Base-by-base conservation (phyloP, 1,284 basidiomycete genomes). In the Cryptococcus sp. region DNA sequence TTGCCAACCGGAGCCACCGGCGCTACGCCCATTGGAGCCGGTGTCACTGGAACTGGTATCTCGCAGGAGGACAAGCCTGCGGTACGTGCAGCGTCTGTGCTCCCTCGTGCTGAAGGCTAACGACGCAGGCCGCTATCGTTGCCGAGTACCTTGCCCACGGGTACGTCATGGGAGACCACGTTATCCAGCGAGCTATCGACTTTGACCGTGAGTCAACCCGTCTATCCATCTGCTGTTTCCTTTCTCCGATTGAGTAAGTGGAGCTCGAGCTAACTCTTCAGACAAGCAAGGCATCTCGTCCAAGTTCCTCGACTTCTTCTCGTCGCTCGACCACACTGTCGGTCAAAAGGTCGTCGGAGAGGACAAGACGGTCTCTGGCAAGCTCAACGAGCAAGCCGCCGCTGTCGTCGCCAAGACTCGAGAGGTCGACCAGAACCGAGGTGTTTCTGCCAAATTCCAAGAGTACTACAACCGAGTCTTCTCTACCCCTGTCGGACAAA, bases 101-200 rank as follows among this genome's bases (percentile, higher is more conserved):
- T 22, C 3, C 24, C 18, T 19, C 22, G 11, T 18, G 12, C 12
- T 12, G 37, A 18, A 7, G 12, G 39, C 41, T 43, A 9, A 43
- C 41, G 25, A 10, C 34, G n/a, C 34, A 62, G 63, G 59, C 65
- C 77, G 65, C 63, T 38, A 87, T 93, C 62, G 85, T 85, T 19
- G 91, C 91, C 33, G 91, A 94, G 70, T 90, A 92, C 72, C 81
- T 97, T 50, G 71, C 72, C 33, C 82, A 80, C 65, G 92, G 92
- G 2, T 95, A 95, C 74, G 66, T 68, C 40, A 79, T 95, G 34
- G 83, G 84, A 21, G 91, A 95, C 67, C 69, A 79, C 49, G 80
- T 91, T 55, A 77, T 95, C 41, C 78, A 86, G 59, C 82, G 83
- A 54, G 88, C 91, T 22, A 95, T 97, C 64, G 87, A 91, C 52